Evolutionary conservation across 2,329 filamentous ascomycete species (phyloP), one percentile per base, ranked within the genome.

Genomic region (Beauveria sp.): DNA sequence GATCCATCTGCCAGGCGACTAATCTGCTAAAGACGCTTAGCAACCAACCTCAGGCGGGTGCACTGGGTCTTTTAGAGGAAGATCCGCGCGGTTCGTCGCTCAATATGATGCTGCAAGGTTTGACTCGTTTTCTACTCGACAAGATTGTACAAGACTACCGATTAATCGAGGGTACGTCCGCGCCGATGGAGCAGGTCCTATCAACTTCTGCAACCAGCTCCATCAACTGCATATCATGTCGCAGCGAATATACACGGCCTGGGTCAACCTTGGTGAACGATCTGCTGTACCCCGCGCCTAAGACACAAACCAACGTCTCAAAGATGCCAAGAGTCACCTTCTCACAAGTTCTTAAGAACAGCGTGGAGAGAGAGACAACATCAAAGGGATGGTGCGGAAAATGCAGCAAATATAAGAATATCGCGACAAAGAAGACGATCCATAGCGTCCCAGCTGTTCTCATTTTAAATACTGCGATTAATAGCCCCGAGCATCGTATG

Each of bases 1-100:
- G 93, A 0, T 89, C 93, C 62, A 96, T 96, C 63, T 99, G 95
- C 67, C 95, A 99, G 72, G 95, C 95, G 16, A 96, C 93, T 0
- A 99, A 99, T 70, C 83, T 99, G 65, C 79, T 98, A 38, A 96
- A 95, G 73, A 90, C 92, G 0, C 87, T 99, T 62, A 93, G 90
- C 71, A 88, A 87, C 66, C 88, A 92, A 64, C 87, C 90, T 2
- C 90, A 93, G 78, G 88, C 90, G 51, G 84, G 84, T 0, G 89
- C 86, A 22, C 76, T 96, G 28, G 90, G 91, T 2, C 80, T 99
- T 5, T 79, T 98, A 0, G 95, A 99, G 72, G 92, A 96, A 69
- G 88, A 93, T 62, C 77, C 88, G 14, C 86, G 88, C 49, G 87
- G 86, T 59, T 86, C 87, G 20, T 84, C 90, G 7, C 79, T 96